Evolutionary conservation across 75 land plant species (phyloP).

Genomic region (Cunninghamia lanceolata): DNA sequence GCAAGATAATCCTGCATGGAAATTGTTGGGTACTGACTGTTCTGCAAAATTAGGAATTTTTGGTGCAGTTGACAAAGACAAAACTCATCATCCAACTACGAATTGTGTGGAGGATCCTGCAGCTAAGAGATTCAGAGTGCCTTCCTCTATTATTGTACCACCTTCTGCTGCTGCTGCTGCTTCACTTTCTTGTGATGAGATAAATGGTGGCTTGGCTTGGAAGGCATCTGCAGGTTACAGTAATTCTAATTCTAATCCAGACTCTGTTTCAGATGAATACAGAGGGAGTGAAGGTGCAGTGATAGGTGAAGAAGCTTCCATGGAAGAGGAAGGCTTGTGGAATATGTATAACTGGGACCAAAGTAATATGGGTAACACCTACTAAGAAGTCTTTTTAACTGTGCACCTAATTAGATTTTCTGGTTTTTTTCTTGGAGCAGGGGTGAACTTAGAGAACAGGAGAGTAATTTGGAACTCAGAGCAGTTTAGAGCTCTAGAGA

Average conservation of each 20-base stretch:
- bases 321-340: neutral
- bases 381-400: too few species aligned
- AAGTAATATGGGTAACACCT: neutral
- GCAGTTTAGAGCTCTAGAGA: too few species aligned
- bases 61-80: neutral
- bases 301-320: neutral
- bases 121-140: neutral
- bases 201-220: neutral
- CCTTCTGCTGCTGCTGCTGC: neutral
- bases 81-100: neutral
- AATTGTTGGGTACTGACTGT: neutral
- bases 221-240: neutral
- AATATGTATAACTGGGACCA: neutral
- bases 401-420: too few species aligned
- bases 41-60: neutral
- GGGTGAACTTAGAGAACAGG: too few species aligned
- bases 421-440: too few species aligned
- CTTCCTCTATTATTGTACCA: neutral
- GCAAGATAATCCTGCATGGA: neutral
- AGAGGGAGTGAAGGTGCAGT: neutral
- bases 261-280: neutral
- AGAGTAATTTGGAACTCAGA: too few species aligned
- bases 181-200: too few species aligned
- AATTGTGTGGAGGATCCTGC: neutral
- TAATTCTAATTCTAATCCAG: neutral